These are phyloP conservation scores for Saururus chinensis DNA, from an alignment of 164 flowering plant genomes.

Conservation along the genomic window DNA sequence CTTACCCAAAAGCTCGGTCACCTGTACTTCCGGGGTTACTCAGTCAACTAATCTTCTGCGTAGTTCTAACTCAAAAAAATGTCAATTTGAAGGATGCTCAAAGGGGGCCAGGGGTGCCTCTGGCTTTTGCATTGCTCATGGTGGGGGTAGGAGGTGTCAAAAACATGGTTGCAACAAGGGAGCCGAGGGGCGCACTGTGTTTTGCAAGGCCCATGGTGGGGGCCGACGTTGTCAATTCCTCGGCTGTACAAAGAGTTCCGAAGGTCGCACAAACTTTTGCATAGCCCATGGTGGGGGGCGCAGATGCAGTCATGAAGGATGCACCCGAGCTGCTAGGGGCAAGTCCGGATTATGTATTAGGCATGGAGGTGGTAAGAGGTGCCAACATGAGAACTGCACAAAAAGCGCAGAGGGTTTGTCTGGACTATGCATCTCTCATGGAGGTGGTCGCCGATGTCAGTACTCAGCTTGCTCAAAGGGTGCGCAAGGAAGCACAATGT, in stretches of 20 bases:
- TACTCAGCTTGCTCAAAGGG: slow-evolving; percentile 61
- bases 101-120: slow-evolving; percentile 99
- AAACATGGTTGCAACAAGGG: slow-evolving; percentile 79
- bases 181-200: slow-evolving; percentile 90
- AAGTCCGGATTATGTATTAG: slow-evolving; percentile 84
- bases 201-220: slow-evolving; percentile 96
- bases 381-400: slow-evolving; percentile 73
- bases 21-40: slow-evolving; percentile 64
- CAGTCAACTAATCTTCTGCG: slow-evolving; percentile 26
- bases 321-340: slow-evolving; percentile 82
- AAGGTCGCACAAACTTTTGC: slow-evolving; percentile 88
- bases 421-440: slow-evolving; percentile 97
- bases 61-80: slow-evolving; percentile 35
- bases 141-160: slow-evolving; percentile 92
- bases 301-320: slow-evolving; percentile 72
- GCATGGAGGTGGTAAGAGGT: slow-evolving; percentile 97
- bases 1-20: slow-evolving; percentile 54
- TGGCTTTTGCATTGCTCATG: slow-evolving; percentile 90
- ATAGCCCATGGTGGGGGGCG: slow-evolving; percentile 98
- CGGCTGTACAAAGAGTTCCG: slow-evolving; percentile 96
- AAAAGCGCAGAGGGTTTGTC: slow-evolving; percentile 92
- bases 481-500: slow-evolving; percentile 94
- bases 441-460: slow-evolving; percentile 91
- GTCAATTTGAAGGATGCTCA: slow-evolving; percentile 76
- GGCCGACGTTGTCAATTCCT: slow-evolving; percentile 82